These are phyloP conservation scores for Rhododendron molle DNA, from an alignment of 148 eudicot genomes.

Conservation along the genomic window DNA sequence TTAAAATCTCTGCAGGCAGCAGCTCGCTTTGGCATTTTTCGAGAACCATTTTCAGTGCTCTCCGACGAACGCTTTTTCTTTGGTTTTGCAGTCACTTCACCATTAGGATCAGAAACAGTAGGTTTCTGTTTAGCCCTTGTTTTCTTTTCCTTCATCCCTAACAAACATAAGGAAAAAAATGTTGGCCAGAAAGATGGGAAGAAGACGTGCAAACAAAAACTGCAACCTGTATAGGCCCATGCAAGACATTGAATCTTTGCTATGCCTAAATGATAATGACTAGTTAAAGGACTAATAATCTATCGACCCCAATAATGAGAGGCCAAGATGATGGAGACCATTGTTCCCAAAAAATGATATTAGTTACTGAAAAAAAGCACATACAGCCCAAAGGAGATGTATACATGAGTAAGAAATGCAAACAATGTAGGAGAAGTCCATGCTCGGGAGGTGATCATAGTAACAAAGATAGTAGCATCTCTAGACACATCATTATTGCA, in stretches of 20 bases:
- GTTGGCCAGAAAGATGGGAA: not conserved
- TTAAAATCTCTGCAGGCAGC: constrained; percentile 85
- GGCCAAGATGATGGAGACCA: not conserved
- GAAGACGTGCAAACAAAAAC: not conserved
- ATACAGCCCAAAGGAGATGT: not conserved
- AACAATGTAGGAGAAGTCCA: not conserved
- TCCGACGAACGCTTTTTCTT: constrained; percentile 5
- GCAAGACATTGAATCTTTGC: not conserved
- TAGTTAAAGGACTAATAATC: not conserved
- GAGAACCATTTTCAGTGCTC: constrained; percentile 28
- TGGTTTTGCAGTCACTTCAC: constrained; percentile 5
- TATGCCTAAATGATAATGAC: not conserved
- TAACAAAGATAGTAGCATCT: not conserved
- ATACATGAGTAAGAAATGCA: not conserved
- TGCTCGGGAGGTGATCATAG: not conserved
- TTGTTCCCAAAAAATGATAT: not conserved
- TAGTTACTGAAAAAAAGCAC: not conserved
- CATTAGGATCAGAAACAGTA: constrained; percentile 5
- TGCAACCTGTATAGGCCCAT: not conserved
- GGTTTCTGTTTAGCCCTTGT: not conserved
- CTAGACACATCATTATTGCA: too few relatives aligned
- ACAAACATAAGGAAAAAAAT: not conserved
- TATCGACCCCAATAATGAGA: not conserved
- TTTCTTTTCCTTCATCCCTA: constrained; percentile 15
- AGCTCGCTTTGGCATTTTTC: constrained; percentile 87